These are phyloP conservation scores for Eucalyptus caleyi DNA, from an alignment of 345 rosid genomes.

Conservation along the genomic window DNA sequence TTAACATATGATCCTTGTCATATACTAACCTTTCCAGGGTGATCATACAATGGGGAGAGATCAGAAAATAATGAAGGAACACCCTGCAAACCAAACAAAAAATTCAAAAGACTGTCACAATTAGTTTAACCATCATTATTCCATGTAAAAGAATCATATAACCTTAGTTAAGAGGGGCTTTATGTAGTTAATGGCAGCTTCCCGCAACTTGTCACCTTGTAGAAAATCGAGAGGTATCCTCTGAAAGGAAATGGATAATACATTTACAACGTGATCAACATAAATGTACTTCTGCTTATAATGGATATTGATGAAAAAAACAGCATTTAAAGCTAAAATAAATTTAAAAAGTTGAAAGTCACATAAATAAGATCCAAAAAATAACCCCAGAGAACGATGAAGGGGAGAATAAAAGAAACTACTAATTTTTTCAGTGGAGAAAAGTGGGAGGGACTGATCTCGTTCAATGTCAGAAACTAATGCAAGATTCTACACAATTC, in stretches of 20 bases:
- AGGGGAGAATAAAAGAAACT: not conserved
- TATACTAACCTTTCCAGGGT: slow-evolving; percentile 63
- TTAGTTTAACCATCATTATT: not conserved
- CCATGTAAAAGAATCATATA: not conserved
- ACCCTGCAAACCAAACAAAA: slow-evolving; percentile 37
- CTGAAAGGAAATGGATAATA: slow-evolving; percentile 19
- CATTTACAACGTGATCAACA: not conserved
- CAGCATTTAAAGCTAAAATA: not conserved
- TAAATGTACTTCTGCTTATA: not conserved
- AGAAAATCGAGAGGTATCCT: slow-evolving; percentile 98
- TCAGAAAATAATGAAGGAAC: slow-evolving; percentile 97
- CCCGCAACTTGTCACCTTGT: slow-evolving; percentile 65
- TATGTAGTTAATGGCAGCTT: slow-evolving; percentile 72
- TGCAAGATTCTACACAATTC: not conserved
- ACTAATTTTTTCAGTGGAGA: not conserved
- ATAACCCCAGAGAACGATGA: not conserved
- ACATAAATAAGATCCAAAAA: not conserved
- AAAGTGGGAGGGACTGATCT: not conserved
- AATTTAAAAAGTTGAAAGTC: not conserved
- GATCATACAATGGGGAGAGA: slow-evolving; percentile 85
- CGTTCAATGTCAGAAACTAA: not conserved
- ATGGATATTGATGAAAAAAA: not conserved
- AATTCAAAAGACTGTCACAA: not conserved
- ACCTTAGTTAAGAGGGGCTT: slow-evolving; percentile 90
- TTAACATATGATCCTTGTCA: not conserved